Evolutionary conservation across 345 rosid genomes (phyloP), one percentile per base, ranked within the genome.

Genomic region (Bruguiera sexangula): DNA sequence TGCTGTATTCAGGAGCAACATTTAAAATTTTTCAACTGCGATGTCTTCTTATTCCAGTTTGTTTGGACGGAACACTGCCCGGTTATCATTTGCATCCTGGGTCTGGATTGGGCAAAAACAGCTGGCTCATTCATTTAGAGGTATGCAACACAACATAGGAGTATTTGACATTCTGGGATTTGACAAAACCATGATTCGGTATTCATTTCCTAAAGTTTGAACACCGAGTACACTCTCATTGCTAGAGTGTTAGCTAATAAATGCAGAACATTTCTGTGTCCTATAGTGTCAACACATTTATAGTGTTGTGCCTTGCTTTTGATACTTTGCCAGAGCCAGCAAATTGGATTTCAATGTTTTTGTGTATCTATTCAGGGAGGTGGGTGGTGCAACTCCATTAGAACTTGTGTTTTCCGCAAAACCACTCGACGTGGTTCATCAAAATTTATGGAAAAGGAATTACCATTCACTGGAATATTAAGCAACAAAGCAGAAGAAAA

Each of bases 51-150:
- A n/a, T 61, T 22, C 22, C 72, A 77, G 80, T 77, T 19, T 77
- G 76, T 39, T 56, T 77, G 69, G 80, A 77, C 50, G 80, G 80
- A 51, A 77, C 80, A 19, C 32, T 77, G 46, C 80, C 80, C 9
- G 80, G 66, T 6, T 77, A 77, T 51, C 80, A 77, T 61, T 71
- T 77, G 69, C 66, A 77, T 77, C 76, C 76, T 16, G 80, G 80
- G 51, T 72, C 48, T 52, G 80, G 73, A 68, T 27, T 62, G 6
- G 80, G 76, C 21, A n/a, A 56, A 27, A 64, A 72, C 62, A 77
- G 80, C 72, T 77, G 80, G 80, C 58, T 77, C 32, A 68, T 77
- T 68, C 69, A 77, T 26, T 36, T 77, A n/a, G 80, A 77, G 80
- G 80, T 76, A 62, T 22, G 53, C 29, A 20, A 74, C 31, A 61